Percentiles rank a stretch among this genome's conserved stretches.
phyloP scores from a whole-genome alignment of 1,139 yeast species.

The Blastobotrys capitulatus region DNA sequence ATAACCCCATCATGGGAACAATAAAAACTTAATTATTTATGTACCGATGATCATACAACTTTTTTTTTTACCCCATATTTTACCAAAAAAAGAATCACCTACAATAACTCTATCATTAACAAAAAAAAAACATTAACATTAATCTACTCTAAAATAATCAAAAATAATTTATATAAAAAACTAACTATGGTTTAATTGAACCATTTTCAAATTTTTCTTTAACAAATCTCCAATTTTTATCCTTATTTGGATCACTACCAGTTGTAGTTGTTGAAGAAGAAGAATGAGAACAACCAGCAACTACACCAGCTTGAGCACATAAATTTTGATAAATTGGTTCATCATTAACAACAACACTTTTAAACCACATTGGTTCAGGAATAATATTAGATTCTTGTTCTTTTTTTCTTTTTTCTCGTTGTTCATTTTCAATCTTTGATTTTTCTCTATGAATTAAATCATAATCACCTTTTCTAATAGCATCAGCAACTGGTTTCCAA shows the following conservation, averaged over 20 bases:
- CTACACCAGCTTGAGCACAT: slow-evolving; percentile 19
- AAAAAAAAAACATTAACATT: too few relatives aligned
- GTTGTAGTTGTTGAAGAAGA: slow-evolving; percentile 14
- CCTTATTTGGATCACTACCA: slow-evolving; percentile 21
- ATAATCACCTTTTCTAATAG: slow-evolving; percentile 67
- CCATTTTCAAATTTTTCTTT: slow-evolving; percentile 24
- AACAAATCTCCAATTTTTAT: slow-evolving; percentile 29
- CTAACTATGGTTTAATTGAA: slow-evolving; percentile 21
- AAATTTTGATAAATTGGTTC: slow-evolving; percentile 20
- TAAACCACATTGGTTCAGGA: slow-evolving; percentile 70
- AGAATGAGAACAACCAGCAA: slow-evolving; percentile 20
- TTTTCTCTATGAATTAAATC: slow-evolving; percentile 70
- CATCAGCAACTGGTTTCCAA: slow-evolving; percentile 86
- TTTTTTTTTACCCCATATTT: too few relatives aligned
- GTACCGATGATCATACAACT: too few relatives aligned
- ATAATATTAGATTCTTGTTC: slow-evolving; percentile 66
- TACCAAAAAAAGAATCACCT: too few relatives aligned
- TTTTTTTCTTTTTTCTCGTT: slow-evolving; percentile 69
- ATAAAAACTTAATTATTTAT: too few relatives aligned
- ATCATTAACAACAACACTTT: slow-evolving; percentile 20
- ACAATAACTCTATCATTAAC: too few relatives aligned
- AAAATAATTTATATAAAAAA: too few relatives aligned
- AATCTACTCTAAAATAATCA: too few relatives aligned
- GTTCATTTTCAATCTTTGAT: slow-evolving; percentile 70
- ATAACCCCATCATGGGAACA: too few relatives aligned